Conservation (phyloP, 2,329 filamentous ascomycete genomes). For the Cordyceps farinosa region DNA sequence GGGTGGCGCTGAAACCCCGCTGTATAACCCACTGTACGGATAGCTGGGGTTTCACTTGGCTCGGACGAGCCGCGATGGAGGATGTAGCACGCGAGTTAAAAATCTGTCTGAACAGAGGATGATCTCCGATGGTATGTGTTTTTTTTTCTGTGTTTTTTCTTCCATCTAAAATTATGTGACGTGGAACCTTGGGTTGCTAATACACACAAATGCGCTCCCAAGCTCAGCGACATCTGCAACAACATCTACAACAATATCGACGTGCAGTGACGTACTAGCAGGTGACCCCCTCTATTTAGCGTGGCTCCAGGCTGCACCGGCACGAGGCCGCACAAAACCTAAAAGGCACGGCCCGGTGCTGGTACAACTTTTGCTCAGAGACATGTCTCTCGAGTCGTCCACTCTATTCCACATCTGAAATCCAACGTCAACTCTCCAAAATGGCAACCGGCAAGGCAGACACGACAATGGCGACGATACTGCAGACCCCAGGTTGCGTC, state of each 20-base stretch:
- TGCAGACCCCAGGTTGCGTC: background rate
- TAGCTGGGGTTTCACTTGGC: background rate
- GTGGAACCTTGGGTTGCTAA: too few relatives aligned
- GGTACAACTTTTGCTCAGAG: background rate
- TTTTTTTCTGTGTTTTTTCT: background rate
- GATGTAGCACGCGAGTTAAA: background rate
- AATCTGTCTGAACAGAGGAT: too few relatives aligned
- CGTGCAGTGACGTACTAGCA: background rate
- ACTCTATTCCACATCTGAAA: background rate
- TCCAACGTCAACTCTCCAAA: background rate
- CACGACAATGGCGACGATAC: background rate
- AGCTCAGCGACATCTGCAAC: background rate
- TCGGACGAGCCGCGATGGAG: background rate
- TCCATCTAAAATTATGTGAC: background rate
- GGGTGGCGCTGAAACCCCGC: background rate
- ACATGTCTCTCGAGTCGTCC: background rate
- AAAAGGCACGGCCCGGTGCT: constrained; percentile 6
- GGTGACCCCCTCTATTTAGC: constrained; percentile 4
- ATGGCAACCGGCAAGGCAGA: background rate
- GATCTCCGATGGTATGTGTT: too few relatives aligned
- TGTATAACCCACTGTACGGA: background rate
- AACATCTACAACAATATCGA: background rate
- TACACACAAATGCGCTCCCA: background rate
- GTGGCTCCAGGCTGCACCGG: background rate
- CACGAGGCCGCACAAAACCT: background rate